Conservation (phyloP, 352 stramenopile species). For the Phytophthora rubi region DNA sequence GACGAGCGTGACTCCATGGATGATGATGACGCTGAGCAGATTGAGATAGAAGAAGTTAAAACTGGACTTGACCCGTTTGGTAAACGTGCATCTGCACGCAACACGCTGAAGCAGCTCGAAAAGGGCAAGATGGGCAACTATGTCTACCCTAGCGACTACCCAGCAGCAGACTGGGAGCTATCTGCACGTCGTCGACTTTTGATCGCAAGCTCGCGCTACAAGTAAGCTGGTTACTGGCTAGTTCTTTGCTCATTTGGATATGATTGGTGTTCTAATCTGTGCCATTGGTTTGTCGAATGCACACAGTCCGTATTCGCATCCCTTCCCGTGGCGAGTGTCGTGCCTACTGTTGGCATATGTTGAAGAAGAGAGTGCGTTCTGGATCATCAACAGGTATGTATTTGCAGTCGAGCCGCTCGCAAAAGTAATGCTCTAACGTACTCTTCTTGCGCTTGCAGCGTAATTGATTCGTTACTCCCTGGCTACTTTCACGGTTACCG, state of each 20-base stretch:
- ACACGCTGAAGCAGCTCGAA: slow-evolving; percentile 69
- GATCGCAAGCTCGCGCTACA: slow-evolving; percentile 75
- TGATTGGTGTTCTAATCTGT: not conserved
- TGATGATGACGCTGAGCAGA: not conserved
- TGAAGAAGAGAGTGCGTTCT: slow-evolving; percentile 83
- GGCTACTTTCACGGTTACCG: slow-evolving; percentile 84
- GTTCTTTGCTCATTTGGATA: not conserved
- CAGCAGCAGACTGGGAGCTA: slow-evolving; percentile 63
- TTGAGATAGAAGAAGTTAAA: slow-evolving; percentile 1
- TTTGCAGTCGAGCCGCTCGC: not conserved
- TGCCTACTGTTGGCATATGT: slow-evolving; percentile 78
- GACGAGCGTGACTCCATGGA: not conserved
- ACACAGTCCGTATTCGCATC: slow-evolving; percentile 72
- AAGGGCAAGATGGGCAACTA: slow-evolving; percentile 70
- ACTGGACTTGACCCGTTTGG: not conserved
- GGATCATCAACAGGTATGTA: slow-evolving; percentile 80
- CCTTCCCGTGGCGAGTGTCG: slow-evolving; percentile 71
- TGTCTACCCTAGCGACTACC: slow-evolving; percentile 74
- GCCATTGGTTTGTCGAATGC: not conserved
- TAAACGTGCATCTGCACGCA: not conserved
- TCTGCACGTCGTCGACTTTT: slow-evolving; percentile 61
- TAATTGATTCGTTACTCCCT: slow-evolving; percentile 70
- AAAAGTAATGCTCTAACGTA: not conserved
- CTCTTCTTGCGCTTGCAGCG: slow-evolving; percentile 28
- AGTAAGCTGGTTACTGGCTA: slow-evolving; percentile 41